Evolutionary conservation across 495 filamentous ascomycete genomes (phyloP).

Genomic region (Penicillium crystallinum): DNA sequence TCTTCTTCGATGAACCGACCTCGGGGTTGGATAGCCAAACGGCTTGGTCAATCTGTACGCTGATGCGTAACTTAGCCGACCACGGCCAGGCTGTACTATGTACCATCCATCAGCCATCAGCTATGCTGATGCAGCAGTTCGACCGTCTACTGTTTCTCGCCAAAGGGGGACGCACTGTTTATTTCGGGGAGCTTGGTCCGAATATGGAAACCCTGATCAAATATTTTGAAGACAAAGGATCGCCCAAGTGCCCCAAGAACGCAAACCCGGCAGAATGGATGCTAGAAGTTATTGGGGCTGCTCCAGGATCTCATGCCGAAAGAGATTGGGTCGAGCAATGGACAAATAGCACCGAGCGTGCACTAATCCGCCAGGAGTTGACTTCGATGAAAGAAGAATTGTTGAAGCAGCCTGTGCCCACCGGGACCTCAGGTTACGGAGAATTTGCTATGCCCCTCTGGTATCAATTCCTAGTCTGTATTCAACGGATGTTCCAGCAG

Average conservation of each 20-base stretch:
- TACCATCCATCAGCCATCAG: slow-evolving; percentile 91
- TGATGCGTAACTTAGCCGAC: slow-evolving; percentile 77
- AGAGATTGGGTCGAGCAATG: slow-evolving; percentile 78
- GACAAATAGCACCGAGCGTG: slow-evolving; percentile 66
- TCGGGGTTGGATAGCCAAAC: slow-evolving; percentile 82
- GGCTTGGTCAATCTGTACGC: slow-evolving; percentile 74
- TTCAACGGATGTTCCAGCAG: slow-evolving; percentile 69
- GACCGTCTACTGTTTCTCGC: slow-evolving; percentile 81
- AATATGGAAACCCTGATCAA: slow-evolving; percentile 63
- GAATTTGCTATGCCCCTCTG: slow-evolving; percentile 49
- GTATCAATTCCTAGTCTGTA: slow-evolving; percentile 44
- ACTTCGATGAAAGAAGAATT: slow-evolving; percentile 54
- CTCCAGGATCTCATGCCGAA: slow-evolving; percentile 66
- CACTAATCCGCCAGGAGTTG: slow-evolving; percentile 59
- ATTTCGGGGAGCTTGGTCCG: slow-evolving; percentile 78
- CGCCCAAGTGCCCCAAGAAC: slow-evolving; percentile 59
- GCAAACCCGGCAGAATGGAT: slow-evolving; percentile 91
- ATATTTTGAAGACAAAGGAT: slow-evolving; percentile 78
- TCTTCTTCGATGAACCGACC: slow-evolving; percentile 88
- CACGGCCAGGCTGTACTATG: slow-evolving; percentile 83
- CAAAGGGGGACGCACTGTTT: slow-evolving; percentile 72
- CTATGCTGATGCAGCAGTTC: slow-evolving; percentile 87
- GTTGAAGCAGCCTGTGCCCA: slow-evolving; percentile 38
- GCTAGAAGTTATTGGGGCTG: slow-evolving; percentile 85
- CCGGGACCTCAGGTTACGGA: slow-evolving; percentile 29